These are phyloP conservation scores for Hyaloraphidium curvatum DNA, from an alignment of 192 early-diverging fungal genomes.

Conservation along the genomic window DNA sequence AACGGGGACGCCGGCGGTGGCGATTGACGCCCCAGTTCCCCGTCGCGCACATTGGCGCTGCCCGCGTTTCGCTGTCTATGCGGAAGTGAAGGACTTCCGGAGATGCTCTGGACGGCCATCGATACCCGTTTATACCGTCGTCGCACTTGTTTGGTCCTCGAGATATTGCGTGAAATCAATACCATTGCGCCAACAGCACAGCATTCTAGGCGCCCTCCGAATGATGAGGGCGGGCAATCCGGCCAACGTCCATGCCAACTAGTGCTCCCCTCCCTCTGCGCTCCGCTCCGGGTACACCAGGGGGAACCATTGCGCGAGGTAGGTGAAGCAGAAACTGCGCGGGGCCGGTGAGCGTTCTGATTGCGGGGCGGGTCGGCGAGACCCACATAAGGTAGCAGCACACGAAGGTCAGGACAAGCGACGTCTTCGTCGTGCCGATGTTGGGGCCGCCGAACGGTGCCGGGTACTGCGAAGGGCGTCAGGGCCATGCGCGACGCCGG, in stretches of 20 bases:
- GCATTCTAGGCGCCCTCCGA: too few relatives aligned
- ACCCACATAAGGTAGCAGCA: slow-evolving; percentile 3
- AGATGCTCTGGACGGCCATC: too few relatives aligned
- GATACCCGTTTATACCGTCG: too few relatives aligned
- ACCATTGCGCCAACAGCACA: too few relatives aligned
- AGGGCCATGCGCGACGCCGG: too few relatives aligned
- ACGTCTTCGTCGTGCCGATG: neutral
- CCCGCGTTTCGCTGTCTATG: too few relatives aligned
- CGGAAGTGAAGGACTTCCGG: too few relatives aligned
- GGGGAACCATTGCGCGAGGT: slow-evolving; percentile 1
- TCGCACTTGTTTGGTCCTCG: too few relatives aligned
- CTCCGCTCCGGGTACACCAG: neutral
- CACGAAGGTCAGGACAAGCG: neutral
- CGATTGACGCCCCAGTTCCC: neutral
- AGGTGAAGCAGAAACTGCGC: neutral
- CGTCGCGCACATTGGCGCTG: too few relatives aligned
- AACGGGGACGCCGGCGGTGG: neutral
- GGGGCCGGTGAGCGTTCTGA: neutral
- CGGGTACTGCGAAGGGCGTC: neutral
- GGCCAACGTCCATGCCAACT: too few relatives aligned
- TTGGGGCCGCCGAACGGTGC: neutral
- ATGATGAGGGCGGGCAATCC: too few relatives aligned
- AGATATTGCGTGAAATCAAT: too few relatives aligned
- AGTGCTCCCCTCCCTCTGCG: neutral
- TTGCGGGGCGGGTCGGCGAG: neutral